Base-by-base conservation (phyloP, 2,329 filamentous ascomycete species). In the Pestalotiopsis sp. region DNA sequence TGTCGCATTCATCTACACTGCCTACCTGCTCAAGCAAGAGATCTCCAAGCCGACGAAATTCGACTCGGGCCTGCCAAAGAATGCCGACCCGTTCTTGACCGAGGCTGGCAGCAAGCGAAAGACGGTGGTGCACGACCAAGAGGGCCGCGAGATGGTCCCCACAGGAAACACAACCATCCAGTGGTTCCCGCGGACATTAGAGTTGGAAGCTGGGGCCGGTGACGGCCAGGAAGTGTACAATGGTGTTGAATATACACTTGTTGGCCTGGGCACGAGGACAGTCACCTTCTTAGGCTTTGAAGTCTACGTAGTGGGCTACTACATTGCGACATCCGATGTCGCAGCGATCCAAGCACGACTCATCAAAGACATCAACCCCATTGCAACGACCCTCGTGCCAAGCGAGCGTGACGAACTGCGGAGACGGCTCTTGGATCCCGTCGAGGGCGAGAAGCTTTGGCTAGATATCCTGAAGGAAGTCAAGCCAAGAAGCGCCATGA, bases 261-360 rank as follows among this genome's bases (percentile, higher is more conserved):
- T 98, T 6, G 96, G 96, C 0, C 83, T 98, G 4, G 96, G 96
- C 20, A 91, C 97, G 71, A 89, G 96, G 67, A 94, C 92, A 1
- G 96, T 99, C 39, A 97, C 93, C 27, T 97, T 98, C 80, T 83
- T 98, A 59, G 85, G 89, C 63, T 94, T 99, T 59, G 91, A 97
- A 79, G 96, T 99, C 66, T 99, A 99, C 82, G 92, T 98, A 20
- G 92, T 97, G 0, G 96, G 95, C 17, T 89, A 97, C 75, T 99
- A 99, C 82, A 87, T 98, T 31, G 93, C 94, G 31, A 95, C 92
- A 0, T 84, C 91, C 49, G 94, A 97, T 76, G 90, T 99, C 69
- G 90, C 91, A 4, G 85, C 87, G n/a, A 85, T 99, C 56, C 95
- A 98, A 80, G 86, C 88, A 73, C 88, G 90, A 59, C 86, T 98